A percentile compares a stretch with the other conserved stretches of the same genome.
These are phyloP conservation scores for Musa schizocarpa DNA, from an alignment of 176 grass and related monocot species.

Conservation along the genomic window DNA sequence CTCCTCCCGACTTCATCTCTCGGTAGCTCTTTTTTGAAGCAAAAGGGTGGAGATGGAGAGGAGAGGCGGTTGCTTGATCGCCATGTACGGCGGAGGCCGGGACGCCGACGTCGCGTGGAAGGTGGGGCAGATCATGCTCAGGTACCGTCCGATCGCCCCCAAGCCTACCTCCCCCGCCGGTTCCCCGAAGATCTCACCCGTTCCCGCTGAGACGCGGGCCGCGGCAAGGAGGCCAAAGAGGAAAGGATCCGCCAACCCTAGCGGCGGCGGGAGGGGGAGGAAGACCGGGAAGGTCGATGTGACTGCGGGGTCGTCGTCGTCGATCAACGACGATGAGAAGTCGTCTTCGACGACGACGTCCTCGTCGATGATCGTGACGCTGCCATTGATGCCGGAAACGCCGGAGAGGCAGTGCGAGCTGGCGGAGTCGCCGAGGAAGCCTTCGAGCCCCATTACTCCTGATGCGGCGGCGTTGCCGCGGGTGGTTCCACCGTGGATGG, in stretches of 20 bases:
- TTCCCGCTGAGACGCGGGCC: background rate
- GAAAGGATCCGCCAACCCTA: background rate
- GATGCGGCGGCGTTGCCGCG: background rate
- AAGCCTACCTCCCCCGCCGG: slow-evolving; percentile 33
- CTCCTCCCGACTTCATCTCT: too few species aligned
- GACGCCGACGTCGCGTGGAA: slow-evolving; percentile 28
- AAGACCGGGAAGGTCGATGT: background rate
- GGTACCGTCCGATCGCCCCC: slow-evolving; percentile 81
- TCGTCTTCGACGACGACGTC: background rate
- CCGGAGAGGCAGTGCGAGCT: background rate
- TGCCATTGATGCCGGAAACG: background rate
- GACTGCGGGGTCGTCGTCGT: background rate
- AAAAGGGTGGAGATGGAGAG: background rate
- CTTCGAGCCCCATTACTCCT: background rate
- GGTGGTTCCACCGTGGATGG: background rate
- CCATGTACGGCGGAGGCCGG: slow-evolving; percentile 33
- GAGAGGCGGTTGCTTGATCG: slow-evolving; percentile 17
- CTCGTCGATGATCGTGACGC: slow-evolving; percentile 17
- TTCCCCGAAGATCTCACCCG: background rate
- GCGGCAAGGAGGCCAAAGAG: background rate
- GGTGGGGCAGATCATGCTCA: slow-evolving; percentile 60
- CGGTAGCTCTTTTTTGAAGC: background rate
- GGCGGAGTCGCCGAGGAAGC: background rate
- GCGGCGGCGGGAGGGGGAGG: slow-evolving; percentile 1
- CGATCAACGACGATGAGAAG: background rate